These are phyloP conservation scores for Fusarium zealandicum DNA, from an alignment of 2,329 filamentous ascomycete species.

Conservation along the genomic window DNA sequence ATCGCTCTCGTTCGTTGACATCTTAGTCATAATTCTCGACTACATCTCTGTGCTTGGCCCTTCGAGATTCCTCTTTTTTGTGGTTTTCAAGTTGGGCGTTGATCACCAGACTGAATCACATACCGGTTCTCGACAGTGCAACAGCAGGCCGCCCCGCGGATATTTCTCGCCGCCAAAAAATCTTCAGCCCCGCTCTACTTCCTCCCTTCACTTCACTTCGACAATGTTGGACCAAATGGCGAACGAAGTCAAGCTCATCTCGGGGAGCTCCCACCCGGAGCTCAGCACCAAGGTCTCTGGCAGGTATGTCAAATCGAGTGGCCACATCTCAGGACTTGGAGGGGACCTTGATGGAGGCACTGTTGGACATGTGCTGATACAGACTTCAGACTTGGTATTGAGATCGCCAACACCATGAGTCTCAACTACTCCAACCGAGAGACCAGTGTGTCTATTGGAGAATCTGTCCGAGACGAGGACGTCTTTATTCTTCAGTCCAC, in stretches of 20 bases:
- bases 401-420: constrained; percentile 79
- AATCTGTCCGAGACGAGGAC: constrained; percentile 96
- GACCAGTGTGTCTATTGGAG: constrained; percentile 90
- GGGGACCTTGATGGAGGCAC: constrained; percentile 4
- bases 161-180: constrained; percentile 40
- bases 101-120: constrained; percentile 32
- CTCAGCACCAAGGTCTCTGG: constrained; percentile 55
- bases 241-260: constrained; percentile 62
- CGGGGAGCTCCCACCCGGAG: constrained; percentile 57
- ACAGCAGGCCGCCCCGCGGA: constrained; percentile 14
- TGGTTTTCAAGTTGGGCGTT: constrained; percentile 16
- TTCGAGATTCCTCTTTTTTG: constrained; percentile 1
- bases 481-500: constrained; percentile 98
- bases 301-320: constrained; percentile 46
- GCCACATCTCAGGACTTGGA: not conserved
- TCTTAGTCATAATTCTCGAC: constrained; percentile 28
- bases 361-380: constrained; percentile 35
- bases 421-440: constrained; percentile 89
- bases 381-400: constrained; percentile 70
- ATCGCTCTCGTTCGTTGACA: constrained; percentile 12
- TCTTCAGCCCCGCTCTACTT: constrained; percentile 39
- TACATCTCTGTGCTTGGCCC: constrained; percentile 1
- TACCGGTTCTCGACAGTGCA: constrained; percentile 25
- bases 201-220: constrained; percentile 30
- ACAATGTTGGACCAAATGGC: constrained; percentile 56